phyloP scores from a whole-genome alignment of 345 rosid genomes.

The thale cress (Arabidopsis thaliana) region TAIR10.1 NC_003070.9:403501-404000 shows the following conservation, averaged over 20 bases:
- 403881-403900: slow-evolving; percentile 95
- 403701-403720: background rate
- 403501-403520: slow-evolving; percentile 98
- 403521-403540: slow-evolving; percentile 81
- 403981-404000: background rate
- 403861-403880: slow-evolving; percentile 97
- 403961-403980: background rate
- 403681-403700: background rate
- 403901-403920: slow-evolving; percentile 99
- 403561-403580: background rate
- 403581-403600: background rate
- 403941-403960: slow-evolving; percentile 68
- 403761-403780: slow-evolving; percentile 87
- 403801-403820: slow-evolving; percentile 95
- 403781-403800: slow-evolving; percentile 98
- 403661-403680: background rate
- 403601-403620: slow-evolving; percentile 6
- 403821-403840: slow-evolving; percentile 97
- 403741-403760: background rate
- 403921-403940: slow-evolving; percentile 99
- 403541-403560: slow-evolving; percentile 20
- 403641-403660: background rate
- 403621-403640: slow-evolving; percentile 4
- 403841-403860: slow-evolving; percentile 95
- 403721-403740: background rate